A percentile compares a stretch with the other conserved stretches of the same genome.
phyloP scores from a whole-genome alignment of 345 rosid genomes.

The Turnera subulata region DNA sequence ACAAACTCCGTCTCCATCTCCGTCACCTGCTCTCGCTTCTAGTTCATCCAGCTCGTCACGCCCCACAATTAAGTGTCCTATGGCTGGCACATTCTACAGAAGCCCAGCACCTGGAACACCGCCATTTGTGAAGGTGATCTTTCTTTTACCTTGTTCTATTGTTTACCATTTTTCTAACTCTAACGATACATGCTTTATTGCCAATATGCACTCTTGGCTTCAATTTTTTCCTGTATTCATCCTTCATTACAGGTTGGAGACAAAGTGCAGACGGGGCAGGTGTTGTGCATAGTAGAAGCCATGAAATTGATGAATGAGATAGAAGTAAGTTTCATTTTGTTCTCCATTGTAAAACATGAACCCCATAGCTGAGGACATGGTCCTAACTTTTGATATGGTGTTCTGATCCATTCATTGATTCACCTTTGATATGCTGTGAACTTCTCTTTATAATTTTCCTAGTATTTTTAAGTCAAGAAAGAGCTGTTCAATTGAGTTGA shows the following conservation, averaged over 20 bases:
- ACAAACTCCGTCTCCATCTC: constrained; percentile 27
- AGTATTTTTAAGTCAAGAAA: too few species aligned
- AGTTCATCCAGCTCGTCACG: constrained; percentile 44
- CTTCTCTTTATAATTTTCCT: too few species aligned
- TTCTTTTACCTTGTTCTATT: not conserved
- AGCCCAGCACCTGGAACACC: constrained; percentile 90
- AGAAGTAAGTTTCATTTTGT: constrained; percentile 51
- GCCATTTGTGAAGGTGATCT: constrained; percentile 75
- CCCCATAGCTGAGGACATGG: too few species aligned
- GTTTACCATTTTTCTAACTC: not conserved
- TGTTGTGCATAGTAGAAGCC: constrained; percentile 90
- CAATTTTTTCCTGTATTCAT: too few species aligned
- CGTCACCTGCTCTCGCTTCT: constrained; percentile 40
- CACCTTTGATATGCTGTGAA: too few species aligned
- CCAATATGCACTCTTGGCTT: not conserved
- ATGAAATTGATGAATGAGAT: constrained; percentile 99
- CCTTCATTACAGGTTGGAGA: constrained; percentile 68
- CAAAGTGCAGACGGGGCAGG: constrained; percentile 94
- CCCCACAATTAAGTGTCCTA: constrained; percentile 74
- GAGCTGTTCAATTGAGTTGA: too few species aligned
- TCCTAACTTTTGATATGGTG: too few species aligned
- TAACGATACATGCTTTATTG: not conserved
- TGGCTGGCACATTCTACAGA: constrained; percentile 96
- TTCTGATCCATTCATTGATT: too few species aligned
- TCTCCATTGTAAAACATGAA: too few species aligned